Evolutionary conservation across 2,329 filamentous ascomycete species (phyloP).

Genomic region (Lachnellula hyalina): DNA sequence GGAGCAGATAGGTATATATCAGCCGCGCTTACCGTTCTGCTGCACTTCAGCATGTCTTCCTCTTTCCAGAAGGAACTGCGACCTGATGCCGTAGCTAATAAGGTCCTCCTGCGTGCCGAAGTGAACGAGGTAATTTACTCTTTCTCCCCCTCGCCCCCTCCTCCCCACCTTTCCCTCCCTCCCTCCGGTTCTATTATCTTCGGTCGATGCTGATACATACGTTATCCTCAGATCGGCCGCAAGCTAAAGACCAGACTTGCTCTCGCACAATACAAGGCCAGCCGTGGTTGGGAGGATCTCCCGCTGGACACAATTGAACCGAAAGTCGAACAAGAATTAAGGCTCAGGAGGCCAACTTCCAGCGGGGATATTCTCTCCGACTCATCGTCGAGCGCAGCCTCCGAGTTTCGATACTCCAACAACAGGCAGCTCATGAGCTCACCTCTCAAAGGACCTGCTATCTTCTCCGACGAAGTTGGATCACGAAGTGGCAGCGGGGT

Average conservation of each 20-base stretch:
- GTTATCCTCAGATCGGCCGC: conserved; percentile 68
- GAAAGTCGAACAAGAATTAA: conserved; percentile 72
- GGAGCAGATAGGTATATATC: not conserved
- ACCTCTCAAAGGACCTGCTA: conserved; percentile 69
- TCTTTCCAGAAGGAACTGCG: conserved; percentile 35
- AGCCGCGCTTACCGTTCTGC: not conserved
- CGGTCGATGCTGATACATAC: no score
- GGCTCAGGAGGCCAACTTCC: conserved; percentile 54
- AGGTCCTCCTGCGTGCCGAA: conserved; percentile 67
- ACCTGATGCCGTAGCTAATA: conserved; percentile 60
- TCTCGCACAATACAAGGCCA: conserved; percentile 94
- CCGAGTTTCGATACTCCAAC: conserved; percentile 64
- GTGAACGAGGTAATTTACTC: conserved; percentile 42
- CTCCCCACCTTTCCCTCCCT: no score
- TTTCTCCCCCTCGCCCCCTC: no score
- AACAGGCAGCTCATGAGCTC: conserved; percentile 64
- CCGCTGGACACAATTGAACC: conserved; percentile 82
- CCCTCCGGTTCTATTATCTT: no score
- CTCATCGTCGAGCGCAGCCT: conserved; percentile 72
- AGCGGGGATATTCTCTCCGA: conserved; percentile 75
- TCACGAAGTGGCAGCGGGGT: conserved; percentile 52
- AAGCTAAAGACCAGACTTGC: conserved; percentile 90
- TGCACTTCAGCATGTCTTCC: conserved; percentile 46
- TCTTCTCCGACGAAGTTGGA: conserved; percentile 79
- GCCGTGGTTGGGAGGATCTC: conserved; percentile 90